Base-by-base conservation (phyloP, 2,329 filamentous ascomycete genomes). In the Cladosporium colombiae region DNA sequence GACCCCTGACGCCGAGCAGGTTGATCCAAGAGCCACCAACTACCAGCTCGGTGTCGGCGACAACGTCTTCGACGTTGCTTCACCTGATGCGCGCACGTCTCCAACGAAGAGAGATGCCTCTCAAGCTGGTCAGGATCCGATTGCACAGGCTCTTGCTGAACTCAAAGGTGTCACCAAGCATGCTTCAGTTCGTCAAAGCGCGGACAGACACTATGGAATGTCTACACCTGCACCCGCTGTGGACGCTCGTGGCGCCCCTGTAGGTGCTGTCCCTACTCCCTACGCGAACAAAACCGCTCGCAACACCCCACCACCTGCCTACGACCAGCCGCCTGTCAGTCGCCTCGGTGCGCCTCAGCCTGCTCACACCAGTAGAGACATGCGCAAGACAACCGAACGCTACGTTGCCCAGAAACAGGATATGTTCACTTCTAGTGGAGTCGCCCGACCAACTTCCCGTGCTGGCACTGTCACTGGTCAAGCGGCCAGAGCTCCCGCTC, bases 191-290 rank as follows among this genome's bases (percentile, higher is more conserved):
- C 88, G 96, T n/a, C 88, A 97, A 67, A 96, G 95, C n/a, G 95
- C 93, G 21, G 96, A 99, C 77, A 89, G 91, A 67, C 97, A 97
- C 78, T 92, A 96, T 74, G 94, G 95, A n/a, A 89, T 99, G 68
- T 83, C 91, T 14, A 97, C 94, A 1, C 94, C 95, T 5, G 88
- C 85, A 7, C 81, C 81, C 62, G 77, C 44, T 67, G 73, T 55
- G 62, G 90, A 81, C 67, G 76, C 74, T 29, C 64, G 64, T n/a
- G 57, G 57, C 13, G 67, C 66, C 53, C 71, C 70, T 21, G 62
- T 74, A 67, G 71, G 74, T 66, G 77, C 78, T 57, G 78, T 78
- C 33, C 80, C 81, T 50, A 81, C 81, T 7, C 81, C 82, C 16
- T 78, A 81, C 62, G 72, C 79, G 49, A 78, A 74, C 76, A 75